Evolutionary conservation across 73 alveolate genomes (phyloP), one percentile per base, ranked within the genome.

Genomic region (Paramecium tetraurelia): DNA sequence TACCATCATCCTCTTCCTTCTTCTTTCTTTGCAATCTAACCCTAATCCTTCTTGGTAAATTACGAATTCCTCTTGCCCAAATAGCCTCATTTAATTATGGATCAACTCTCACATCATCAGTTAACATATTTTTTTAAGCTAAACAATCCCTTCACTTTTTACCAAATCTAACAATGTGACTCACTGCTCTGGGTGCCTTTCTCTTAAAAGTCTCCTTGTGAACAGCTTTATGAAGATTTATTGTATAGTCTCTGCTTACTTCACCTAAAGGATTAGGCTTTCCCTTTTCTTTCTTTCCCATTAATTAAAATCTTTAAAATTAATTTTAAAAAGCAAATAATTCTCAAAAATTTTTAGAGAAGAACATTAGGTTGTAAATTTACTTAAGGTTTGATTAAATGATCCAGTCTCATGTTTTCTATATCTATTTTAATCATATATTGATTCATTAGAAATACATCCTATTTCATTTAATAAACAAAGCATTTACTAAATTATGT

Each of bases 51-150:
- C 96, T 95, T 43, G 99, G 99, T 31, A 97, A 97, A 96, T 97
- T 96, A 86, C 99, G 93, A 95, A 97, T 95, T 76, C 99, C 99
- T 57, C 95, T 92, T 92, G 95, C 93, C 99, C 99, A 97, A 83
- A 97, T 68, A 92, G 94, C 96, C 93, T 96, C 96, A 97, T 97
- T 97, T 85, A 97, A 92, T 92, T 97, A 93, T 75, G 98, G 94
- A 95, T 97, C 99, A 63, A 97, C 94, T 92, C 99, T 94, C 80
- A 97, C 98, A 93, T 97, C 99, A 92, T 96, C 96, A 68, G 99
- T 97, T 89, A 86, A 83, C 99, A 97, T 97, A 92, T 95, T 98
- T 84, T 89, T 94, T 75, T 75, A 69, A 85, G 97, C 99, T 77
- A 89, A 59, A 83, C 76, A 59, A 83, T 59, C 31, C 46, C 46